Percentiles rank a stretch among this genome's conserved stretches.
These are phyloP conservation scores for Aureobasidium sp. DNA, from an alignment of 2,329 filamentous ascomycete species.

Conservation along the genomic window DNA sequence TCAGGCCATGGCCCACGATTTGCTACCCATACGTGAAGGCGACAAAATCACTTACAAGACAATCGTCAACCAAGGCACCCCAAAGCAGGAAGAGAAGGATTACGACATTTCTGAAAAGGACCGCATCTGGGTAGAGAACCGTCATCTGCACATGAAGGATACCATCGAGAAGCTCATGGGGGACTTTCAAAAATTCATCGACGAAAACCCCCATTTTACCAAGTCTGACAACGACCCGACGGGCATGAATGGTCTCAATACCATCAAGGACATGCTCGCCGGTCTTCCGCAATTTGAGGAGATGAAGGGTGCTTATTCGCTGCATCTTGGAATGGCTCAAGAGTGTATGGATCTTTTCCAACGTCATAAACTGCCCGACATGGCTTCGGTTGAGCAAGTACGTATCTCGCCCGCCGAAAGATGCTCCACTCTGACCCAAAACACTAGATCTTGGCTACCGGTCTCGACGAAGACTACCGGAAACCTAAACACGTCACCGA, in stretches of 20 bases:
- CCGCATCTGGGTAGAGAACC: conserved; percentile 89
- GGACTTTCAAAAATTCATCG: conserved; percentile 87
- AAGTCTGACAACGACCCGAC: conserved; percentile 56
- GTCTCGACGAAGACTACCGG: conserved; percentile 83
- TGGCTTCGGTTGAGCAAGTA: conserved; percentile 79
- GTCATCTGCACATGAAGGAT: conserved; percentile 96
- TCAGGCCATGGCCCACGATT: conserved; percentile 94
- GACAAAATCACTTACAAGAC: conserved; percentile 86
- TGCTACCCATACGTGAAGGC: conserved; percentile 78
- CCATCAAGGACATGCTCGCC: conserved; percentile 95
- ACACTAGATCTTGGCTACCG: conserved; percentile 69
- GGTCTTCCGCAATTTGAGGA: conserved; percentile 90
- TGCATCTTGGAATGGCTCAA: conserved; percentile 94
- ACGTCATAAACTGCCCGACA: conserved; percentile 72
- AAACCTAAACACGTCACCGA: conserved; percentile 87
- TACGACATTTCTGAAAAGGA: conserved; percentile 88
- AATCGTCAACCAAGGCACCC: conserved; percentile 64
- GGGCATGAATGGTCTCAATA: conserved; percentile 64
- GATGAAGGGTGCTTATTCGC: conserved; percentile 88
- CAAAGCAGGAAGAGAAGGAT: conserved; percentile 71
- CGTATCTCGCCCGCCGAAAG: conserved; percentile 1
- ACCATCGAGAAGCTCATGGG: conserved; percentile 88
- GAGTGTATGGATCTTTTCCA: conserved; percentile 95
- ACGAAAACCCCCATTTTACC: conserved; percentile 86
- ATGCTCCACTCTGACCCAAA: conserved; percentile 16